Percentiles rank a stretch among this genome's conserved stretches.
phyloP scores from a whole-genome alignment of 768 basidiomycete genomes.

The Bullera alba region DNA sequence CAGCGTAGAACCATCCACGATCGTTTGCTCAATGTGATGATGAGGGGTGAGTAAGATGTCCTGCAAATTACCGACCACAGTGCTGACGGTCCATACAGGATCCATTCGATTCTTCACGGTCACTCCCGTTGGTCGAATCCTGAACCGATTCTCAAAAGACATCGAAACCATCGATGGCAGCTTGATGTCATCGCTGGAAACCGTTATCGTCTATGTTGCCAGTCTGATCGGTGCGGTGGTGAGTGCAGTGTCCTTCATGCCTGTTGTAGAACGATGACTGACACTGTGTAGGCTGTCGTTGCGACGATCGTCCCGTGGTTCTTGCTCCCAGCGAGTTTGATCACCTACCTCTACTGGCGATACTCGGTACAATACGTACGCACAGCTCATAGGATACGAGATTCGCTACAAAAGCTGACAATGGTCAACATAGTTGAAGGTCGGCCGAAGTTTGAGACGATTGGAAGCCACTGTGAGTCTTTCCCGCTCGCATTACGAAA shows the following conservation, averaged over 20 bases:
- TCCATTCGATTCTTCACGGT: conserved; percentile 42
- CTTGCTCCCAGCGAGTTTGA: conserved; percentile 65
- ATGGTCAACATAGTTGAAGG: conserved; percentile 49
- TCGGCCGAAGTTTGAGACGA: conserved; percentile 73
- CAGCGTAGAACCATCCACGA: conserved; percentile 28
- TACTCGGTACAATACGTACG: conserved; percentile 52
- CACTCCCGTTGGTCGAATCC: conserved; percentile 59
- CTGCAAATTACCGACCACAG: neutral
- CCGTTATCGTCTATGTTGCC: conserved; percentile 70
- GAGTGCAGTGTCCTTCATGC: conserved; percentile 48
- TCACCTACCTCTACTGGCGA: conserved; percentile 66
- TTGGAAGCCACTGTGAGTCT: conserved; percentile 82
- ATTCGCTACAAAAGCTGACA: neutral
- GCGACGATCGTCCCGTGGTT: conserved; percentile 69
- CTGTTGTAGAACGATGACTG: neutral
- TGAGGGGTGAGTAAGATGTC: conserved; percentile 18
- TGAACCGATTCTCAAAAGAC: conserved; percentile 74
- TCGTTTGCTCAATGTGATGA: conserved; percentile 28
- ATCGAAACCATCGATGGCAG: conserved; percentile 78
- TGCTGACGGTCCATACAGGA: conserved; percentile 4
- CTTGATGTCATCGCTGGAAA: conserved; percentile 52
- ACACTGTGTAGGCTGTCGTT: conserved; percentile 22
- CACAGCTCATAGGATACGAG: too few species aligned
- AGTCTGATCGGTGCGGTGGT: conserved; percentile 69
- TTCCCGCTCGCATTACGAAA: too few species aligned